Evolutionary conservation across 169 alveolate genomes (phyloP).

Genomic region (Pseudocohnilembus persalinus): DNA sequence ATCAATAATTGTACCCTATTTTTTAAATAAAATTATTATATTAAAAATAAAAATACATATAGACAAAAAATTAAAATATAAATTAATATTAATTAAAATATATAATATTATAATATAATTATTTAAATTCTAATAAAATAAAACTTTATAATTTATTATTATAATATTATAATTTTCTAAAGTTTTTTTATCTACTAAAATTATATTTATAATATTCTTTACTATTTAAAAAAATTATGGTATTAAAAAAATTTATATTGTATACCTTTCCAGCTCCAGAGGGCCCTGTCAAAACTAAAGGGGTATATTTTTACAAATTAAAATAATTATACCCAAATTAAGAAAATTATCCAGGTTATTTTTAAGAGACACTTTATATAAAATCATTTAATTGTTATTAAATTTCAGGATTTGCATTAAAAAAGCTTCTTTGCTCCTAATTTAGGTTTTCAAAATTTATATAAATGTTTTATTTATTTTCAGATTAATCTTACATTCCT

Average conservation of each 20-base stretch:
- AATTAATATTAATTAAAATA: no score
- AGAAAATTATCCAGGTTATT: not conserved
- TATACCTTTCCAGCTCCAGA: constrained; percentile 94
- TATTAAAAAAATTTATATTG: no score
- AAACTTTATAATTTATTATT: no score
- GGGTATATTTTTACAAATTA: constrained; percentile 4
- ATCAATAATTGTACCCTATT: constrained; percentile 80
- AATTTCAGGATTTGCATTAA: not conserved
- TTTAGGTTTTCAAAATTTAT: not conserved
- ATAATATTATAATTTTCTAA: no score
- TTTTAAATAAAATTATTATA: constrained; percentile 48
- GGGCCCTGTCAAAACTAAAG: constrained; percentile 89
- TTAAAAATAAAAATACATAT: no score
- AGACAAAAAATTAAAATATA: no score
- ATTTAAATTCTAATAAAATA: no score
- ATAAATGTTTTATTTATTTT: no score
- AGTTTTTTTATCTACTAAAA: no score
- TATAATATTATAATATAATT: no score
- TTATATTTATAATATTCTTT: no score
- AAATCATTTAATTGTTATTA: not conserved
- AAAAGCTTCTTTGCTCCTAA: not conserved
- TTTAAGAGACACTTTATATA: not conserved
- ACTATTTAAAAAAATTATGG: no score
- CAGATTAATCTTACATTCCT: not conserved
- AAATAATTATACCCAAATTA: not conserved